Evolutionary conservation across 116 monocot species (phyloP).

Genomic region (Phalaenopsis hybrid): DNA sequence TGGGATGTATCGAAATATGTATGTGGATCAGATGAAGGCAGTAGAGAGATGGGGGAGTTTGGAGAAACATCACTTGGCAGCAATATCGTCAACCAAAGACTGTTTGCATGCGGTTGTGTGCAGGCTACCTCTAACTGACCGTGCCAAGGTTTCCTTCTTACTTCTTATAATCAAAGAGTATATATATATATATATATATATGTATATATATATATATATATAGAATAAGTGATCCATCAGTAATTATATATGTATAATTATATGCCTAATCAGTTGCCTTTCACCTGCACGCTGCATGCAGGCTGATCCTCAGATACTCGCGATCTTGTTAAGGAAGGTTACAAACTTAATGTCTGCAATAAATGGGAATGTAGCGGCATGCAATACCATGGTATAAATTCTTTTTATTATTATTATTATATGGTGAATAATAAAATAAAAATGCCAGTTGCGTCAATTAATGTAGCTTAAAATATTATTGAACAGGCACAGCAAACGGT

Average conservation of each 20-base stretch:
- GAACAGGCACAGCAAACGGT: conserved; percentile 17
- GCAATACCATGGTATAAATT: background rate
- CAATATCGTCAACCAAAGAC: conserved; percentile 24
- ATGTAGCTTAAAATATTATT: background rate
- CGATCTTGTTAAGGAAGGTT: conserved; percentile 12
- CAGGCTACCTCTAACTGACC: conserved; percentile 27
- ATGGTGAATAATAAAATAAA: background rate
- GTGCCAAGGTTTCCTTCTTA: conserved; percentile 21
- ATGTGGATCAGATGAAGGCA: conserved; percentile 18
- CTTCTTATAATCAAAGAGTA: no score
- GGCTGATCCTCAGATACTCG: conserved; percentile 23
- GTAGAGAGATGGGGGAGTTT: conserved; percentile 26
- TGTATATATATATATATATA: no score
- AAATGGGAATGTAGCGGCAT: background rate
- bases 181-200: no score
- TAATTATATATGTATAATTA: background rate
- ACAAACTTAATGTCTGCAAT: conserved; percentile 13
- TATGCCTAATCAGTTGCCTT: no score
- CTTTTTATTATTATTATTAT: background rate
- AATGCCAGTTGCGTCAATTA: background rate
- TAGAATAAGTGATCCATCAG: background rate
- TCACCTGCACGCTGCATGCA: background rate
- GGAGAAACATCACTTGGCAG: conserved; percentile 20
- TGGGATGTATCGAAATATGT: background rate
- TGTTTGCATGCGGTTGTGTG: conserved; percentile 27